These are phyloP conservation scores for Haberlea rhodopensis DNA, from an alignment of 257 asterid species.

Conservation along the genomic window DNA sequence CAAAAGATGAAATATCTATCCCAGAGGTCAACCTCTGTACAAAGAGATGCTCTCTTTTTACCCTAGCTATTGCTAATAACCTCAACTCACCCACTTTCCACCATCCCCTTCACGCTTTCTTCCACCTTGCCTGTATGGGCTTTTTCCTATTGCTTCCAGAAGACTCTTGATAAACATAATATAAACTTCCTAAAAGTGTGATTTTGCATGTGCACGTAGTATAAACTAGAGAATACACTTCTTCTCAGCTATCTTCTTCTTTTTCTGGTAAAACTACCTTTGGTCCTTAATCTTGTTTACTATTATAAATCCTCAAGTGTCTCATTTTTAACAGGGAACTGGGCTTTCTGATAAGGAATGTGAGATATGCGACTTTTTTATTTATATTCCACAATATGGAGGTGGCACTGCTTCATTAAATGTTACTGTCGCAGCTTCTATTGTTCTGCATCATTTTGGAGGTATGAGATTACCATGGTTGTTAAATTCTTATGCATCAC, in stretches of 20 bases:
- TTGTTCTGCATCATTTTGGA: conserved; percentile 89
- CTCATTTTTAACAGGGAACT: conserved; percentile 53
- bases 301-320: neutral
- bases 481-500: neutral
- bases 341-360: conserved; percentile 95
- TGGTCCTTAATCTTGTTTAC: conserved; percentile 17
- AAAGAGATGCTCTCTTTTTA: too few relatives aligned
- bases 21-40: neutral
- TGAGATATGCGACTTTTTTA: conserved; percentile 90
- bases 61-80: too few relatives aligned
- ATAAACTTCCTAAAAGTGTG: neutral
- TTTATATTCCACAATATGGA: conserved; percentile 94
- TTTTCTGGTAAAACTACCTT: conserved; percentile 16
- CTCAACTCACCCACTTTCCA: too few relatives aligned
- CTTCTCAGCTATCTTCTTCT: neutral
- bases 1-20: too few relatives aligned
- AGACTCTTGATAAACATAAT: too few relatives aligned
- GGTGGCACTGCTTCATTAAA: conserved; percentile 95
- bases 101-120: too few relatives aligned
- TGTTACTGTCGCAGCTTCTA: conserved; percentile 94
- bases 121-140: too few relatives aligned
- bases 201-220: neutral
- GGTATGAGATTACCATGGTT: conserved; percentile 38
- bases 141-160: too few relatives aligned
- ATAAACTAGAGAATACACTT: neutral